Base-by-base conservation (phyloP, 768 basidiomycete species). In the Strobilomyces confusus region DNA sequence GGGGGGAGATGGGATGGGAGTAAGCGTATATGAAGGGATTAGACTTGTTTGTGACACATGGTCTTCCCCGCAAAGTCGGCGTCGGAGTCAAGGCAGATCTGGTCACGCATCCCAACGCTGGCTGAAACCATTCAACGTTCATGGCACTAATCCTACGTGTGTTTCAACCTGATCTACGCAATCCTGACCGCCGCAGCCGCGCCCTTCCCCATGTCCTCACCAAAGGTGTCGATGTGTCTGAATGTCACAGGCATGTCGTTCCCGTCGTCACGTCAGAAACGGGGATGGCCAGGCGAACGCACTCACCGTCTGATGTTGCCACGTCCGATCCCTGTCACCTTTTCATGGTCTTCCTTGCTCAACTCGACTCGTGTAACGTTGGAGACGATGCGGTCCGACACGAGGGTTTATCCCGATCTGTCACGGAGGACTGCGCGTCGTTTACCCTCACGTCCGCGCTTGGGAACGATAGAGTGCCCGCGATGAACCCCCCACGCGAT, bases 381-480 rank as follows among this genome's bases (percentile, higher is more conserved):
- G 56, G 83, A 84, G 48, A 75, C 66, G 71, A 91, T 86, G 37
- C 87, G 86, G 4, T 74, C 80, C 76, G 55, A 37, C 47, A 41
- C 29, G 9, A 5, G 11, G 8, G 30, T 19, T 57, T 23, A 17
- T 2, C n/a, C 15, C 14, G 25, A 14, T 40, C 48, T 17, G 49
- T 23, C 30, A 42, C 23, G n/a, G 17, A 33, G 22, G n/a, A 14
- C 25, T 5, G 38, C 52, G 15, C n/a, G n/a, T 49, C 23, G 51
- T 67, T 19, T 36, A 79, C 77, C 70, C 63, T 85, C 75, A 52
- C 84, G 75, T 25, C 91, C 87, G 51, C 82, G 84, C 78, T 94
- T 93, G 17, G 92, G 92, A 62, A 93, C 90, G 56, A 93, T 86
- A 9, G 83, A 84, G 69, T 83, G 86, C 13, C 90, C 92, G 38